Evolutionary conservation across 805 yeast species (phyloP), one percentile per base, ranked within the genome.

Genomic region (Myxozyma lipomycoides): DNA sequence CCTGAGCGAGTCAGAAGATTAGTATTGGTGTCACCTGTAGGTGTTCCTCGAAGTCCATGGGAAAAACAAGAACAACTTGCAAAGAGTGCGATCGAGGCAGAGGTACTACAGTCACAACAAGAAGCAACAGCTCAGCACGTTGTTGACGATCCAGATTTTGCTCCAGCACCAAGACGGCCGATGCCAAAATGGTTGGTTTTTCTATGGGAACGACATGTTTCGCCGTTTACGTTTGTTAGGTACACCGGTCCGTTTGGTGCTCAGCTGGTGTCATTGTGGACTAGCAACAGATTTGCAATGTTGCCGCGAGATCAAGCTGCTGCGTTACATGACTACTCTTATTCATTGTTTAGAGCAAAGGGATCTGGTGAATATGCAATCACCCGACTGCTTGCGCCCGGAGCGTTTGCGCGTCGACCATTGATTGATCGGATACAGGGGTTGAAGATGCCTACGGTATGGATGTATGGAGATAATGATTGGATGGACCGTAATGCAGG

Each of bases 361-460:
- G 98, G 98, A 0, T 86, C 95, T 0, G 98, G 98, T 4, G 98
- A 91, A 69, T 91, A 91, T 65, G 82, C 91, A 73, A 72, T 93
- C 58, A 85, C 87, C 59, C 85, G 84, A 63, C 72, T 89, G 18
- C 70, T 91, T 22, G 90, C 87, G 0, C 95, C 96, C 4, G 98
- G 98, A 2, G 98, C 95, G 0, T 79, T 80, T 43, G 95, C 97
- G 0, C 73, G 96, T 55, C 70, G 77, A 60, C 95, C 98, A 1
- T 70, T 91, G 46, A 65, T 67, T 4, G 68, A 72, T 39, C 67
- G 85, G 19, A 73, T 84, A 12, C 68, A 76, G 26, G 69, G 73
- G 21, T 66, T 83, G 7, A 69, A 75, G 3, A 79, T 86, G 62
- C 80, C 84, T 36, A 72, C 88, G 30, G 65, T 76, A 4, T 93